Evolutionary conservation across 768 basidiomycete genomes (phyloP), one percentile per base, ranked within the genome.

Genomic region (Peribolospora baueri): DNA sequence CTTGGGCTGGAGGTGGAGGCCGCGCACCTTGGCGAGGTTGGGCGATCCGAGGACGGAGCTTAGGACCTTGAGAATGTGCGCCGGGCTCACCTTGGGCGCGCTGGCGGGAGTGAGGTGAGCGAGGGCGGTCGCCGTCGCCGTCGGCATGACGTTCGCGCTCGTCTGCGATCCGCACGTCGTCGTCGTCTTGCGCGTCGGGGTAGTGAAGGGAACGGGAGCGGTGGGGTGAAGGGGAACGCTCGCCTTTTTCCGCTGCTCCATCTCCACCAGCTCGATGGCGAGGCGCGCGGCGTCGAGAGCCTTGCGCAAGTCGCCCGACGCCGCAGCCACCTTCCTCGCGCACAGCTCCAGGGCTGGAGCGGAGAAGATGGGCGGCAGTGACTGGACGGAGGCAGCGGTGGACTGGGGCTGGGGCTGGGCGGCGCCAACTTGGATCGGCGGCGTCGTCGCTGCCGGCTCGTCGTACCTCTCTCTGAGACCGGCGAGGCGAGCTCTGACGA

Each of bases 251-350:
- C 58, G 43, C 54, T 56, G 49, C 64, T 63, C 37, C 67, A 68
- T n/a, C 74, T 61, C 68, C 0, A 79, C 77, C 10, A 79, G 67
- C 60, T 84, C 81, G 60, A 90, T 82, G 6, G 84, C 81, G 8
- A 79, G 76, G 40, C 84, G 75, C 7, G 84, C 71, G 9, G 86
- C 81, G 64, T 84, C 82, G 54, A 90, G 80, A 2, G 85, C 69
- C 37, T 75, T 76, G 46, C 85, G 73, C 7, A 87, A 82, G 61
- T 90, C 85, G 11, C 85, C 85, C 0, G 85, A 84, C 56, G 79
- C 71, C 2, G 81, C 74, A 4, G 85, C 84, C 14, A 86, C 70
- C 63, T 84, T 85, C 70, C 82, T 84, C 7, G 81, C 76, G 39
- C 84, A 72, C 10, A 87, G 70, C 43, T 74, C 77, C 42, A 86